Base-by-base conservation (phyloP, 257 asterid genomes). In the Jacaranda copaia region DNA sequence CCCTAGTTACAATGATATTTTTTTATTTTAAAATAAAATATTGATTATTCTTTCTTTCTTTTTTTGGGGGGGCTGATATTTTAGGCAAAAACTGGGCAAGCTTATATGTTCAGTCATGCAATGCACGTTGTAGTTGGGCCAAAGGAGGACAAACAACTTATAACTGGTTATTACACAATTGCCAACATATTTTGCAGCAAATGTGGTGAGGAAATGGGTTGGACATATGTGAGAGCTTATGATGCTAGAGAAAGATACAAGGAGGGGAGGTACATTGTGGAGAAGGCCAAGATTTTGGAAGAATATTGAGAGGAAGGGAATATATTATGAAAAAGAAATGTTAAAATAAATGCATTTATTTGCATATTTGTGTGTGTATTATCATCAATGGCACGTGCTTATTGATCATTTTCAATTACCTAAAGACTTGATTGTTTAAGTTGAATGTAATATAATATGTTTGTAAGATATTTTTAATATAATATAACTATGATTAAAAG, bases 131-230 rank as follows among this genome's bases (percentile, higher is more conserved):
- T 69, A 8, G 64, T 77, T 12, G 84, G 88, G 60, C 60, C 77
- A 52, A 73, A 83, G 49, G 65, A 38, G 72, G 77, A 75, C 1
- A 82, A 3, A 55, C 53, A 43, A 58, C 64, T 87, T 8, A 38
- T 85, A 0, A 81, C 80, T 9, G 89, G 88, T 36, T 5, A 15
- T n/a, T 76, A 71, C 85, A 45, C 72, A 56, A 79, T 83, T 53
- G 78, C 87, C 14, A 16, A 25, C 3, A 83, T 87, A 19, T 79
- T 51, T 40, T 87, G 91, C 86, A 51, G 81, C 70, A 83, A 80
- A 59, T 85, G 91, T 64, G 81, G 83, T 18, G 79, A 63, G 45
- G 73, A 36, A 45, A 70, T 85, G 79, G 89, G 88, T 1, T 87
- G 88, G 87, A 85, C 80, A 39, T 85, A 87, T 65, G 69, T 68